Conservation (phyloP, 345 rosid genomes). For the Barbarea vulgaris region DNA sequence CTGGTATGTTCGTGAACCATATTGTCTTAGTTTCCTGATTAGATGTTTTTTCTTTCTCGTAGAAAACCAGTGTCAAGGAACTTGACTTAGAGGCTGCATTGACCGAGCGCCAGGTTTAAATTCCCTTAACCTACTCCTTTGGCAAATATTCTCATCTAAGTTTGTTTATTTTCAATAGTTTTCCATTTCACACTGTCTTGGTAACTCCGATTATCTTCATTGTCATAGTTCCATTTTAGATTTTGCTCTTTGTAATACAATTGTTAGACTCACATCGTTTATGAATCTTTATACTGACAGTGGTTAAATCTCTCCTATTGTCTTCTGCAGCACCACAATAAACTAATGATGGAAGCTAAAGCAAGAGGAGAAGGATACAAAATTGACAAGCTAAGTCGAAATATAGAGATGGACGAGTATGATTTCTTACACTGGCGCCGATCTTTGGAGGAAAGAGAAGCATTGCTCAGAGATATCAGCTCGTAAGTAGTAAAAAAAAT, state of each 20-base stretch:
- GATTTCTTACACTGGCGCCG: constrained; percentile 87
- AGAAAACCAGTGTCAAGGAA: constrained; percentile 94
- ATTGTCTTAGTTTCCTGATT: constrained; percentile 29
- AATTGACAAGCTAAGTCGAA: constrained; percentile 67
- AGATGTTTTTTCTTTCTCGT: constrained; percentile 28
- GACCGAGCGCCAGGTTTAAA: constrained; percentile 75
- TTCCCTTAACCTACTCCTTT: neutral
- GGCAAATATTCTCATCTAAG: neutral
- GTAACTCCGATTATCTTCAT: neutral
- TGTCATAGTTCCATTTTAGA: neutral
- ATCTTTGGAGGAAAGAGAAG: constrained; percentile 94
- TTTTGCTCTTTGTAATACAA: neutral
- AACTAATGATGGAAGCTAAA: constrained; percentile 65
- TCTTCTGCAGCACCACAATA: constrained; percentile 63
- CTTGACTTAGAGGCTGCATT: constrained; percentile 92
- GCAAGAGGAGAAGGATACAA: constrained; percentile 81
- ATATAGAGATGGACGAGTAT: constrained; percentile 92
- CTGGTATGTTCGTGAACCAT: neutral
- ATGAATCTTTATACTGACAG: neutral
- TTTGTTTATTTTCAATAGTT: neutral
- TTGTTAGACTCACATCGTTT: neutral
- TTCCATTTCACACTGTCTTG: neutral
- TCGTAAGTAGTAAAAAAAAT: constrained; percentile 49
- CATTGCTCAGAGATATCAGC: constrained; percentile 90
- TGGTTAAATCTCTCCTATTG: constrained; percentile 16